These are phyloP conservation scores for Boletus smithii DNA, from an alignment of 1,284 basidiomycete species.

Conservation along the genomic window DNA sequence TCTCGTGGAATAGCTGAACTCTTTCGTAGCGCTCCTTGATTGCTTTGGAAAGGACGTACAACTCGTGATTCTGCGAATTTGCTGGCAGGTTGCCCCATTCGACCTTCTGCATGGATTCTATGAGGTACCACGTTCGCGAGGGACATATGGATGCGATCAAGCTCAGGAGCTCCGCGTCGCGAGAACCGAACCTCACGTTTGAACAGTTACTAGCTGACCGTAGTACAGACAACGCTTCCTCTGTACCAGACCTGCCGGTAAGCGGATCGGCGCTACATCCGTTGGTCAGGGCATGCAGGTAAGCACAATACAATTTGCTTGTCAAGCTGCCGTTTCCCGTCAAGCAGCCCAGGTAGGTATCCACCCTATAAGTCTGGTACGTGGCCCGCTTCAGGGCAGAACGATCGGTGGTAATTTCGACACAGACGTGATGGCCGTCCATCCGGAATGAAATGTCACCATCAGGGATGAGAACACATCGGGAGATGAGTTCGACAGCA, in stretches of 20 bases:
- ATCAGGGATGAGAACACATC: constrained; percentile 41
- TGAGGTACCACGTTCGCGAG: constrained; percentile 37
- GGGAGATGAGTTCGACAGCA: too few species aligned
- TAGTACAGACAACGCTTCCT: constrained; percentile 43
- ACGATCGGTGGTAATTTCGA: constrained; percentile 24
- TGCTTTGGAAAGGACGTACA: constrained; percentile 22
- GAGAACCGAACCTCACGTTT: constrained; percentile 34
- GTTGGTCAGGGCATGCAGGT: constrained; percentile 47
- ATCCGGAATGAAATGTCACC: constrained; percentile 31
- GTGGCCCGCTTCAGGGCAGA: constrained; percentile 10
- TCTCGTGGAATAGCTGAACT: constrained; percentile 13
- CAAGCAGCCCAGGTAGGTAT: constrained; percentile 40
- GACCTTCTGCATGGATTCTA: constrained; percentile 38
- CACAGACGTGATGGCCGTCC: constrained; percentile 25
- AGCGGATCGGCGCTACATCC: constrained; percentile 43
- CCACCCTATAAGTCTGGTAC: constrained; percentile 40
- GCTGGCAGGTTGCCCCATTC: constrained; percentile 19
- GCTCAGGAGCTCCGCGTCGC: constrained; percentile 33
- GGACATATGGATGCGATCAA: constrained; percentile 39
- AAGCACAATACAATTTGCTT: constrained; percentile 39
- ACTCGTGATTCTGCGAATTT: constrained; percentile 33
- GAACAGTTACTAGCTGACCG: constrained; percentile 39
- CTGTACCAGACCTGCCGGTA: constrained; percentile 43
- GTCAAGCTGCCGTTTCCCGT: constrained; percentile 36
- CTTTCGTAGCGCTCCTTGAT: constrained; percentile 32